Evolutionary conservation across 805 yeast species (phyloP).

Genomic region (Candida khao-thaluensis): DNA sequence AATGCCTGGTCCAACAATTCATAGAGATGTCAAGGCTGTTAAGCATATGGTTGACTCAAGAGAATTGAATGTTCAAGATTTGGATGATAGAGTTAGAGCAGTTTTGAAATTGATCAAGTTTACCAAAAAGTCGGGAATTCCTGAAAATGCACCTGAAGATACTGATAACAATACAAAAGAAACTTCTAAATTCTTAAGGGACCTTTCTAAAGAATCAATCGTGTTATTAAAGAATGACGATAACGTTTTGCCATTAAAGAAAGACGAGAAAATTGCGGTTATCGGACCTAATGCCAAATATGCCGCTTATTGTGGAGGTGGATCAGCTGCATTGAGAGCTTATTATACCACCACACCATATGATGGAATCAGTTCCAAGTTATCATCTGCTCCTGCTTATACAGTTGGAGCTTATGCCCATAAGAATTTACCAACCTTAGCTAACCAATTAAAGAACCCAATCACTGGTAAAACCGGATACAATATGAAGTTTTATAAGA

Average conservation of each 20-base stretch:
- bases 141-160: slow-evolving; percentile 32
- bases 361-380: slow-evolving; percentile 21
- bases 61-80: slow-evolving; percentile 38
- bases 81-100: slow-evolving; percentile 49
- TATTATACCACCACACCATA: slow-evolving; percentile 30
- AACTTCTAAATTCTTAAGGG: slow-evolving; percentile 41
- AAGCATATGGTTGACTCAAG: slow-evolving; percentile 41
- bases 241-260: slow-evolving; percentile 29
- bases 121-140: slow-evolving; percentile 39
- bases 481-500: slow-evolving; percentile 22
- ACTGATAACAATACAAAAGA: slow-evolving; percentile 44
- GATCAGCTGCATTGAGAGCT: slow-evolving; percentile 30
- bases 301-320: slow-evolving; percentile 35
- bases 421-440: slow-evolving; percentile 29
- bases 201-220: slow-evolving; percentile 43
- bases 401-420: slow-evolving; percentile 32
- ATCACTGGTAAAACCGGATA: slow-evolving; percentile 24
- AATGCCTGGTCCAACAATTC: slow-evolving; percentile 64
- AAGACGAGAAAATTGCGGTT: slow-evolving; percentile 29
- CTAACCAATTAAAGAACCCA: slow-evolving; percentile 21
- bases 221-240: slow-evolving; percentile 31
- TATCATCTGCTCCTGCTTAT: slow-evolving; percentile 22
- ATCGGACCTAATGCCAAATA: slow-evolving; percentile 35
- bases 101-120: slow-evolving; percentile 49
- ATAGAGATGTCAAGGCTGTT: slow-evolving; percentile 41